Base-by-base conservation (phyloP, 208 protist genomes). In the Vickermania spadyakhi region DNA sequence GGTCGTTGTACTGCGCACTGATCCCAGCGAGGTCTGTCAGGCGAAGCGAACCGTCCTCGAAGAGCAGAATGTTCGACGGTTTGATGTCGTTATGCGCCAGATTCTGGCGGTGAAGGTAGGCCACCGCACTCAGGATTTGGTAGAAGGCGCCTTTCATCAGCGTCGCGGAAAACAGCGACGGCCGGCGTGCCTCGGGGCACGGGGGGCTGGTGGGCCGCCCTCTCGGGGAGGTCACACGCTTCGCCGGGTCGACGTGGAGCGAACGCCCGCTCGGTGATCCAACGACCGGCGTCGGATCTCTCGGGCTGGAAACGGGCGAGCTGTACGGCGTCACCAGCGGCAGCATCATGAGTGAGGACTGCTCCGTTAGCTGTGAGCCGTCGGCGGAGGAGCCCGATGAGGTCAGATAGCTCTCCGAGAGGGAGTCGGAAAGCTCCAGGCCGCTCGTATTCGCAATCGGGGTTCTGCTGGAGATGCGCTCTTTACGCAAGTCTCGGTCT, bases 71-170 rank as follows among this genome's bases (percentile, higher is more conserved):
- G 60, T 94, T 94, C n/a, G 81, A 73, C 14, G 75, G 75, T 64
- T 94, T 94, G 45, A 94, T 67, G 64, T 94, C 87, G 68, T 91
- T 89, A 69, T 94, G 87, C 7, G 87, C 83, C 3, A 89, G 52
- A 27, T 65, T 55, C 56, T 94, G 87, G 49, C 70, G 62, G 53
- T 94, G 87, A n/a, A 94, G 61, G 64, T 94, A 91, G 26, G 59
- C 58, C 28, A 94, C 72, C 4, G 83, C 87, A 14, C 69, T 52
- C 27, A 91, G 52, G 11, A 94, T 52, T 60, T 94, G 87, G 53
- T 78, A 88, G 51, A 94, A 65, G 51, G 90, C 77, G 25, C 79
- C 77, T 50, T 80, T 82, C 14, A 91, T 68, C 11, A 94, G 68
- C 28, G 64, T 75, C 18, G 79, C 63, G 22, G 81, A 76, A 60